Percentiles rank a stretch among this genome's conserved stretches.
phyloP scores from a whole-genome alignment of 2,329 filamentous ascomycete genomes.

The Aspergillus ruber region DNA sequence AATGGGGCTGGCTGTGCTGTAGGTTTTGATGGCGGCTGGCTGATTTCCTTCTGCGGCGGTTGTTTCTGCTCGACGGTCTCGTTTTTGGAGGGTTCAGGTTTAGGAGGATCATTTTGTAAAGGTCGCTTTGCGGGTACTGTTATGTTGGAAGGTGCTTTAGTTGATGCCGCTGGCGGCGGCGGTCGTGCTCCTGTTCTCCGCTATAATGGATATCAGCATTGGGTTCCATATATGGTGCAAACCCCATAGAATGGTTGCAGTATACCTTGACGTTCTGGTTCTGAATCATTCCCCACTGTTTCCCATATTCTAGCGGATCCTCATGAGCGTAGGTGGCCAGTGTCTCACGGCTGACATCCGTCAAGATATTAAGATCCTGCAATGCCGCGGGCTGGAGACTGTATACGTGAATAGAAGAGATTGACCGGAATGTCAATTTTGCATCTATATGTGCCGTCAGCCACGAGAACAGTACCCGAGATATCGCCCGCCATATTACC shows the following conservation, averaged over 20 bases:
- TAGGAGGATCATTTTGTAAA: constrained; percentile 21
- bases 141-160: constrained; percentile 27
- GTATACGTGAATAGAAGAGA: constrained; percentile 79
- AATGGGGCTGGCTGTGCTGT: constrained; percentile 36
- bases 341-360: constrained; percentile 62
- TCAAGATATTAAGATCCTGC: constrained; percentile 65
- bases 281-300: constrained; percentile 65
- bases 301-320: constrained; percentile 54
- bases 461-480: background rate
- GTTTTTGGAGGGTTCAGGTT: constrained; percentile 15
- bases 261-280: constrained; percentile 60
- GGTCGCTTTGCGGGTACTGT: constrained; percentile 36
- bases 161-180: constrained; percentile 21
- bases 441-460: constrained; percentile 44
- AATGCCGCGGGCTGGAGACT: constrained; percentile 67
- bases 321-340: constrained; percentile 50
- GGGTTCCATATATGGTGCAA: background rate
- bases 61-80: constrained; percentile 13
- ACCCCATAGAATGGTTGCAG: background rate
- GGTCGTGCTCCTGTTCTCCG: constrained; percentile 41
- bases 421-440: constrained; percentile 62
- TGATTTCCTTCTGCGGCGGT: constrained; percentile 15
- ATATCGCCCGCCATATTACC: constrained; percentile 36
- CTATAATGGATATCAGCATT: constrained; percentile 21
- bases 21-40: constrained; percentile 27